phyloP scores from a whole-genome alignment of 768 basidiomycete genomes.

The Mycena amicta region DNA sequence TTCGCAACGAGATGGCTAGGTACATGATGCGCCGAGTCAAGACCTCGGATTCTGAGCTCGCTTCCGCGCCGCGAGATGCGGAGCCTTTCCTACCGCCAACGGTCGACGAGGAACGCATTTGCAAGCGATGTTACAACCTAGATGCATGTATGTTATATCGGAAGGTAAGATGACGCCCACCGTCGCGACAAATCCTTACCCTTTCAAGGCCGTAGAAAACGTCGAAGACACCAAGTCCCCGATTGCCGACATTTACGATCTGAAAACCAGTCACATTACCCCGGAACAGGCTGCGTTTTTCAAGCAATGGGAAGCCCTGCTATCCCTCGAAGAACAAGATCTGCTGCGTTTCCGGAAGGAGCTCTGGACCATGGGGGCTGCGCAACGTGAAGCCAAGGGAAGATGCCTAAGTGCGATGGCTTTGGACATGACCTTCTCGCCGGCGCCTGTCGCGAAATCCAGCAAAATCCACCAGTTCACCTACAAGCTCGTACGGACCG shows the following conservation, averaged over 20 bases:
- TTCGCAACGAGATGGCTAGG: constrained; percentile 82
- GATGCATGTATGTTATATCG: constrained; percentile 96
- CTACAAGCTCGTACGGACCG: constrained; percentile 65
- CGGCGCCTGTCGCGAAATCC: constrained; percentile 25
- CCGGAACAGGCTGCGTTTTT: constrained; percentile 74
- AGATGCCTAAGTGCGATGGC: constrained; percentile 86
- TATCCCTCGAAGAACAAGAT: constrained; percentile 87
- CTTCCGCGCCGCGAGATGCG: constrained; percentile 3
- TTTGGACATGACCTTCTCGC: constrained; percentile 48
- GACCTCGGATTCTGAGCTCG: constrained; percentile 7
- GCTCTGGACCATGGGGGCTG: constrained; percentile 88
- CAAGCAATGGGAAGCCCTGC: constrained; percentile 84
- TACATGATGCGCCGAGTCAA: constrained; percentile 64
- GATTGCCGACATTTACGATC: constrained; percentile 68
- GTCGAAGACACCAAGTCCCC: constrained; percentile 54
- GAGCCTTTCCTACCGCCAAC: constrained; percentile 82
- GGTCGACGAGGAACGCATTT: constrained; percentile 78
- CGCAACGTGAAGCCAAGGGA: constrained; percentile 77
- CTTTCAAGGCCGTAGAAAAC: constrained; percentile 65
- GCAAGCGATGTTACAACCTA: constrained; percentile 78
- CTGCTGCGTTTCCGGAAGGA: constrained; percentile 83
- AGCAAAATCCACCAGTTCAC: constrained; percentile 77
- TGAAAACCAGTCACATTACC: constrained; percentile 83
- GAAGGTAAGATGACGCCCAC: constrained; percentile 49
- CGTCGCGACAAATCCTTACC: neutral